Evolutionary conservation across 306 rosid genomes (phyloP), one percentile per base, ranked within the genome.

Genomic region (Acacia acuminata): DNA sequence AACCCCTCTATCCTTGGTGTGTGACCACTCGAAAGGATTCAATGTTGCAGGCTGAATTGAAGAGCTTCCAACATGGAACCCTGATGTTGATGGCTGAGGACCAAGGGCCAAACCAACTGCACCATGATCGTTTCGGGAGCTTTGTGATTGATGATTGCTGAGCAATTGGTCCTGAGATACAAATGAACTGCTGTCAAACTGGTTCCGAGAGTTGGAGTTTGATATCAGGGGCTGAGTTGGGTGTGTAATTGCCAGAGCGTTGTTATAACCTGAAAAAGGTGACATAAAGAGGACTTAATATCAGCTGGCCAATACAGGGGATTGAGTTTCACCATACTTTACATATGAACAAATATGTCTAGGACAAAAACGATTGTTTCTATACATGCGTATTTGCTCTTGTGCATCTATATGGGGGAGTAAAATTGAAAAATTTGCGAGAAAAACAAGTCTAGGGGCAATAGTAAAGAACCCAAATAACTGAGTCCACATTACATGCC

Each of bases 1-100:
- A 38, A 77, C 94, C 77, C 94, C 98, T 82, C 51, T 91, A 81
- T 93, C 98, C 82, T 94, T 85, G 88, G 77, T 88, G 61, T 88
- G 88, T 63, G 94, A 85, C 99, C 98, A 96, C 34, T 96, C 98
- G 77, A 91, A 90, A 82, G 94, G 93, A 83, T 89, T 92, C 61
- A 85, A 78, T 42, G 84, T 77, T 70, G 95, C 61, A 40, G 89
- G 89, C 72, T 89, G 94, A 69, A 75, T 69, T 51, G 94, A 86
- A 77, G 97, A 87, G 85, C 89, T 86, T 15, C 87, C 78, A 3
- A 68, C 44, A 81, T 88, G 97, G 66, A 88, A 92, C 44, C 88
- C 95, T 17, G 97, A 86, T 17, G 40, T 12, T 27, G 94, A 90
- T 77, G 99, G 80, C 78, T 91, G 98, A 70, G 97, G 98, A 79